Conservation (phyloP, 208 protist species). For the Blastocrithidia nonstop region DNA sequence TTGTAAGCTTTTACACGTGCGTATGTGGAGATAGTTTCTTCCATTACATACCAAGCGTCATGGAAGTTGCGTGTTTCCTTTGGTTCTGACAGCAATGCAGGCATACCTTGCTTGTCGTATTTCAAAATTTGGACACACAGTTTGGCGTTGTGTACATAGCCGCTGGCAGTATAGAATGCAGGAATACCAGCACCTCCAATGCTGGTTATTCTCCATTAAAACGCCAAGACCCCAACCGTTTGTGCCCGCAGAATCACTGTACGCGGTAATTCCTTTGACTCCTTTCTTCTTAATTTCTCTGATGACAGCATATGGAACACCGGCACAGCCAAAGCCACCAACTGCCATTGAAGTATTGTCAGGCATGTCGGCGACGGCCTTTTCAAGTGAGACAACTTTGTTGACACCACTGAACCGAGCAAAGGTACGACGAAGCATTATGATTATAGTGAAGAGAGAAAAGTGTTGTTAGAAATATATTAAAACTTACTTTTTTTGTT, state of each 20-base stretch:
- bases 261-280: conserved; percentile 86
- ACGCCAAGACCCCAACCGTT: conserved; percentile 91
- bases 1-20: conserved; percentile 90
- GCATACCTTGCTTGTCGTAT: conserved; percentile 76
- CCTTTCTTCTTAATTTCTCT: conserved; percentile 71
- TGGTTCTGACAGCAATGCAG: conserved; percentile 44
- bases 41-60: conserved; percentile 82
- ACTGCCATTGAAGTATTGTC: conserved; percentile 60
- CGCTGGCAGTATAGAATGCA: conserved; percentile 94
- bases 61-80: conserved; percentile 84
- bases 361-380: conserved; percentile 63
- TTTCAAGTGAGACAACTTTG: conserved; percentile 59
- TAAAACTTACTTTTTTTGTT: too few relatives aligned
- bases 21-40: conserved; percentile 88
- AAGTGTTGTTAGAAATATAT: too few relatives aligned
- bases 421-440: conserved; percentile 52
- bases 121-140: conserved; percentile 86
- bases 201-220: conserved; percentile 85
- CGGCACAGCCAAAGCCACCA: conserved; percentile 93
- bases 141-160: conserved; percentile 83
- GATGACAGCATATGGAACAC: conserved; percentile 90
- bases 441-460: too few relatives aligned
- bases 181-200: conserved; percentile 93
- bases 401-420: conserved; percentile 21
- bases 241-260: conserved; percentile 92